Base-by-base conservation (phyloP, 768 basidiomycete genomes). In the Candolleomyces aberdarensis region DNA sequence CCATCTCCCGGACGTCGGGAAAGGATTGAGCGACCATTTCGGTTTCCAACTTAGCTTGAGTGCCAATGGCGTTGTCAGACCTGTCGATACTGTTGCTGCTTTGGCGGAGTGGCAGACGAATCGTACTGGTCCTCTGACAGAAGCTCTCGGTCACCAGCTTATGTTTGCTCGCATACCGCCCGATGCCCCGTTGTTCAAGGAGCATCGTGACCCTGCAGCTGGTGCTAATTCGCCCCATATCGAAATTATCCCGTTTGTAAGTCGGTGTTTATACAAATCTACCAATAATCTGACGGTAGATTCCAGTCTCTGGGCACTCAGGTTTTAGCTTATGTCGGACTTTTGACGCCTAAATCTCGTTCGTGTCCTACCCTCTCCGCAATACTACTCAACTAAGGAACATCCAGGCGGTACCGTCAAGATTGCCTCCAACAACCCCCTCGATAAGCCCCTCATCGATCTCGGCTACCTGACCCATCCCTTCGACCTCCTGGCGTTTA, bases 1-100 rank as follows among this genome's bases (percentile, higher is more conserved):
- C 1, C 26, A 70, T 49, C 61, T 70, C 39, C 71, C 71, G 3
- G 63, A 63, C 31, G 74, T 75, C 3, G 74, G 74, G 1, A 64
- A 66, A 56, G 69, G 75, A 56, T 54, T 74, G 1, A 59, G 65
- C 4, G 74, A 71, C 57, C 73, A 75, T 40, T 57, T 73, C 0
- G 59, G 69, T 3, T 56, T 74, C 20, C 59, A 64, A 1, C 63
- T 68, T 10, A 32, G 56, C 19, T 77, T 66, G 65, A 58, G 62
- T 8, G 57, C 63, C 7, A 71, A 74, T 47, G 60, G 48, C 8
- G 69, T 70, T 9, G 48, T 70, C 15, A 63, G 65, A 46, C 54
- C 54, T 15, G 40, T 56, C 31, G 53, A 65, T 29, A 19, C 15
- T 17, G 48, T 20, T 10, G 47, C 47, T 74, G 40, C 56, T 46